Conservation (phyloP, 257 asterid species). For the Rhazya stricta region DNA sequence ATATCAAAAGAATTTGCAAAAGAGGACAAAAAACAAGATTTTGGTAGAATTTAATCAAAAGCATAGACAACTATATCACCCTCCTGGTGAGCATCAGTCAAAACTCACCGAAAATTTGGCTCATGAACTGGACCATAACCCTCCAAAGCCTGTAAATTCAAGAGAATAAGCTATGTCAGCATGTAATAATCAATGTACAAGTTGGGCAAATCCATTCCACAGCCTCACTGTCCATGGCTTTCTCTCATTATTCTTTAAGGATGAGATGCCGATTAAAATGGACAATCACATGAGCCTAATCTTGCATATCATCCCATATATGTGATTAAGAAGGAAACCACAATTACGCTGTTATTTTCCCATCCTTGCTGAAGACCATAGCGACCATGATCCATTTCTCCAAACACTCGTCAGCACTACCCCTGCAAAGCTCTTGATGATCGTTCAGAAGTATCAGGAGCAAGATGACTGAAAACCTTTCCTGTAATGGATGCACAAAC, state of each 20-base stretch:
- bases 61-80: conserved; percentile 22
- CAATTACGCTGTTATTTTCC: conserved; percentile 99
- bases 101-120: conserved; percentile 83
- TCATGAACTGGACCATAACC: conserved; percentile 86
- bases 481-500: conserved; percentile 83
- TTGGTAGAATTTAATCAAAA: not conserved
- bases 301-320: conserved; percentile 89
- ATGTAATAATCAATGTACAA: conserved; percentile 75
- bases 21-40: not conserved
- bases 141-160: conserved; percentile 99
- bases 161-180: conserved; percentile 99
- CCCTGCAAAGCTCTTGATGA: conserved; percentile 54
- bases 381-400: conserved; percentile 93
- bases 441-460: conserved; percentile 56
- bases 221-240: conserved; percentile 98
- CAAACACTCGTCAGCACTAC: conserved; percentile 37
- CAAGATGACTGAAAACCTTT: conserved; percentile 54
- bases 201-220: conserved; percentile 92
- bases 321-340: conserved; percentile 99
- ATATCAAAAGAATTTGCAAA: not conserved
- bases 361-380: conserved; percentile 98
- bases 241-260: conserved; percentile 78
- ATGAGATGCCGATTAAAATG: conserved; percentile 74
- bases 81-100: conserved; percentile 31
- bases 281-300: conserved; percentile 83